These are phyloP conservation scores for Friedmanniomyces simplex DNA, from an alignment of 495 filamentous ascomycete species.

Conservation along the genomic window DNA sequence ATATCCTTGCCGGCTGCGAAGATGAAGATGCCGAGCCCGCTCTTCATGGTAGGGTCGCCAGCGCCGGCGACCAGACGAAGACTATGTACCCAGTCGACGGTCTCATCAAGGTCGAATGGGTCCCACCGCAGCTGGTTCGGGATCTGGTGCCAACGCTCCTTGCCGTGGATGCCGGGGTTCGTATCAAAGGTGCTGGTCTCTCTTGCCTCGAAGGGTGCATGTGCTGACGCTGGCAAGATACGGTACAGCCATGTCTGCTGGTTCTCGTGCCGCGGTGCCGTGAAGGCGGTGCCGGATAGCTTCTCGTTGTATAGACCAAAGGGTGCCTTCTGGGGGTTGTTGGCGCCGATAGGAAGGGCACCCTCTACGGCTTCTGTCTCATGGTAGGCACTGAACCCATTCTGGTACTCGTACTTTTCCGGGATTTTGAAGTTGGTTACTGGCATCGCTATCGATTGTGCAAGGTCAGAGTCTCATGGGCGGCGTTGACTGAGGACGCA, in stretches of 20 bases:
- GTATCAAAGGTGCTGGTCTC: conserved; percentile 47
- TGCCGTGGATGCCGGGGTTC: conserved; percentile 31
- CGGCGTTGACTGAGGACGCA: too few species aligned
- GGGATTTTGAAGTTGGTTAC: conserved; percentile 43
- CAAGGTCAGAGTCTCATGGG: too few species aligned
- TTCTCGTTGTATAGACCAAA: conserved; percentile 86
- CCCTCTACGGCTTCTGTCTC: conserved; percentile 47
- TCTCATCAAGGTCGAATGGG: conserved; percentile 68
- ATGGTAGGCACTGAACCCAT: conserved; percentile 50
- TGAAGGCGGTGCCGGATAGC: conserved; percentile 89
- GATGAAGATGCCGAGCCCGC: conserved; percentile 70
- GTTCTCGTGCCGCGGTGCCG: conserved; percentile 79
- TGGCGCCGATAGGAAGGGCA: conserved; percentile 56
- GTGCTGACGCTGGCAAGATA: conserved; percentile 72
- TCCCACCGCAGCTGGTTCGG: conserved; percentile 91
- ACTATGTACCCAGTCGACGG: conserved; percentile 68
- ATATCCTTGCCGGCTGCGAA: conserved; percentile 77
- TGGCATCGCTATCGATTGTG: conserved; percentile 37
- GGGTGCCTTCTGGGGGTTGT: conserved; percentile 79
- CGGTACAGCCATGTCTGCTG: conserved; percentile 92
- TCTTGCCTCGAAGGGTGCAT: conserved; percentile 57
- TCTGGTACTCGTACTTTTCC: conserved; percentile 50
- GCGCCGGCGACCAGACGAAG: conserved; percentile 70
- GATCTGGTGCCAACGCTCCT: conserved; percentile 48
- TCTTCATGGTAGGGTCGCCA: conserved; percentile 72